Percentiles rank a stretch among this genome's conserved stretches.
Evolutionary conservation across 78 protist genomes (phyloP).

Genomic region (Monocercomonoides exilis): DNA sequence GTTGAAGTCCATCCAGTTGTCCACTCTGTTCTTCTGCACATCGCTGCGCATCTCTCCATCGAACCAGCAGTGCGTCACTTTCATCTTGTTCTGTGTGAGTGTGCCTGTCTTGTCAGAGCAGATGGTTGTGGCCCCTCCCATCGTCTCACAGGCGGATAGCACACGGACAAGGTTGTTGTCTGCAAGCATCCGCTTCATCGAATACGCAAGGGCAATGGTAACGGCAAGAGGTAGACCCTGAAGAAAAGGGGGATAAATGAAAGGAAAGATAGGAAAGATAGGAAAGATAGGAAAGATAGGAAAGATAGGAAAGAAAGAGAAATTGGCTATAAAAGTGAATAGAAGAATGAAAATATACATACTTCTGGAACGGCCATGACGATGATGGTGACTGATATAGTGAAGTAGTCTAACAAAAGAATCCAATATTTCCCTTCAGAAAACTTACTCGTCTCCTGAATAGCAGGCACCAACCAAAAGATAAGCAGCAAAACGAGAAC

Average conservation of each 20-base stretch:
- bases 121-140: slow-evolving; percentile 57
- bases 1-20: too few relatives aligned
- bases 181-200: slow-evolving; percentile 51
- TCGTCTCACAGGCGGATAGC: slow-evolving; percentile 57
- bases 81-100: slow-evolving; percentile 82
- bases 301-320: too few relatives aligned
- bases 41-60: background rate
- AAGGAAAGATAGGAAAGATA: slow-evolving; percentile 27
- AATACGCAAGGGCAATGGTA: slow-evolving; percentile 62
- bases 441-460: background rate
- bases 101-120: slow-evolving; percentile 89
- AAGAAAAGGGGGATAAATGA: background rate
- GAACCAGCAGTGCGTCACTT: slow-evolving; percentile 53
- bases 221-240: slow-evolving; percentile 68
- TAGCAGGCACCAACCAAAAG: background rate
- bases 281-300: too few relatives aligned
- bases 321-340: too few relatives aligned
- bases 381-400: slow-evolving; percentile 64
- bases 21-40: too few relatives aligned
- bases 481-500: background rate
- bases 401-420: slow-evolving; percentile 42
- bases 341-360: too few relatives aligned
- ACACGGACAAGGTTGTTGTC: slow-evolving; percentile 59
- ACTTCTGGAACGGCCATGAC: slow-evolving; percentile 69
- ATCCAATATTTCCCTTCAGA: background rate